phyloP scores from a whole-genome alignment of 2,329 filamentous ascomycete species.

The Septoria linicola region DNA sequence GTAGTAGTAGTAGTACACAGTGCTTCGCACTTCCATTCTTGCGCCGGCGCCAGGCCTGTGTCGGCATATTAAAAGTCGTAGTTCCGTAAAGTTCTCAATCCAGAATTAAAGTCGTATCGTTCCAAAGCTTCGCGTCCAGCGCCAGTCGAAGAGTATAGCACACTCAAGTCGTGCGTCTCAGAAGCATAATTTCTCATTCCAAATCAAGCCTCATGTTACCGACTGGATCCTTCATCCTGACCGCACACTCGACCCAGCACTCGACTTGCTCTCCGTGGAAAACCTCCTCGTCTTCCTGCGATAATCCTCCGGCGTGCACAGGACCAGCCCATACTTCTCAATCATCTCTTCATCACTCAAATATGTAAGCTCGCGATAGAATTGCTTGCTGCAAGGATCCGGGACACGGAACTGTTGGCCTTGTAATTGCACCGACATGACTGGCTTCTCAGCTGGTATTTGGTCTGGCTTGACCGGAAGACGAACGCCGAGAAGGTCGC shows the following conservation, averaged over 20 bases:
- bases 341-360: slow-evolving; percentile 22
- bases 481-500: slow-evolving; percentile 15
- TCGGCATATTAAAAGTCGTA: too few relatives aligned
- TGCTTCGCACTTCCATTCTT: too few relatives aligned
- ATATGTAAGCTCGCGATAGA: slow-evolving; percentile 23
- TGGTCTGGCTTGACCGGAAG: not conserved
- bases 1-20: too few relatives aligned
- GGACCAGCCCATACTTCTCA: slow-evolving; percentile 17
- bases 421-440: slow-evolving; percentile 18
- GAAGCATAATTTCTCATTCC: too few relatives aligned
- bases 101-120: too few relatives aligned
- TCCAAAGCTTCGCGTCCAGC: not conserved
- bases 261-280: not conserved
- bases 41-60: too few relatives aligned
- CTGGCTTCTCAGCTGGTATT: slow-evolving; percentile 1
- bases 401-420: slow-evolving; percentile 19
- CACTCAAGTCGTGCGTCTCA: too few relatives aligned
- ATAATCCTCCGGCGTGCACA: slow-evolving; percentile 12
- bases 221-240: not conserved
- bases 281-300: not conserved
- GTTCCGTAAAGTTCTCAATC: too few relatives aligned
- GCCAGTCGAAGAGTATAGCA: not conserved
- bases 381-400: slow-evolving; percentile 12
- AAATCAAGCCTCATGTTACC: not conserved
- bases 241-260: not conserved